These are phyloP conservation scores for Cyclanthera cordifolia DNA, from an alignment of 306 rosid species.

Conservation along the genomic window DNA sequence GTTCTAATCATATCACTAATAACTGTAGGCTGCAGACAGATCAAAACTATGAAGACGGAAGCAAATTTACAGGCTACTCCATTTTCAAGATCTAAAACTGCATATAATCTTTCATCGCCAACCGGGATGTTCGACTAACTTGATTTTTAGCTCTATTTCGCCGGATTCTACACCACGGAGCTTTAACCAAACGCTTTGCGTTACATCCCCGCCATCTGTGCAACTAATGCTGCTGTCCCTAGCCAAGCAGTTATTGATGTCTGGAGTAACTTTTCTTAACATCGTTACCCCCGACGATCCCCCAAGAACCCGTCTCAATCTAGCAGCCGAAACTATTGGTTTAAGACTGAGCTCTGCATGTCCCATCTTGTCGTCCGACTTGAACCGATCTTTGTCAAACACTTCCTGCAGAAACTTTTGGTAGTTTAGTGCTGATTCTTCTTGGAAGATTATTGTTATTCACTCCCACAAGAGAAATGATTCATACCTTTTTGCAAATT, in stretches of 20 bases:
- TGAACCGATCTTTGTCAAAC: conserved; percentile 84
- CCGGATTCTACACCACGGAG: conserved; percentile 81
- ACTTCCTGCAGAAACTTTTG: conserved; percentile 46
- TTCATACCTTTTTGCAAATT: neutral
- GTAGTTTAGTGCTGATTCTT: neutral
- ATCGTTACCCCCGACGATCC: conserved; percentile 55
- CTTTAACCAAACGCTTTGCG: conserved; percentile 85
- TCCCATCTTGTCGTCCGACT: conserved; percentile 95
- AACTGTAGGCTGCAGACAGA: neutral
- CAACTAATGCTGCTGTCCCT: conserved; percentile 71
- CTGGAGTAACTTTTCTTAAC: conserved; percentile 68
- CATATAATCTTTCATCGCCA: neutral
- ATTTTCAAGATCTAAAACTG: neutral
- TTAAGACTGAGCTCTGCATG: conserved; percentile 75
- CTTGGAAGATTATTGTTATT: too few relatives aligned
- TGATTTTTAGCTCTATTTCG: conserved; percentile 68
- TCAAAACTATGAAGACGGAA: neutral
- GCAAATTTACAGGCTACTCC: conserved; percentile 12
- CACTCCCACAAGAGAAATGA: neutral
- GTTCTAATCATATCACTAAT: neutral
- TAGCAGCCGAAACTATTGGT: conserved; percentile 71
- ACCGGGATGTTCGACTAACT: conserved; percentile 30
- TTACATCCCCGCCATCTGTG: conserved; percentile 63
- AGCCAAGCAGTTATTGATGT: conserved; percentile 60
- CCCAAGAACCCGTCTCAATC: conserved; percentile 52